Evolutionary conservation across 1,284 basidiomycete species (phyloP), one percentile per base, ranked within the genome.

Genomic region (Rugosomyces carneus): DNA sequence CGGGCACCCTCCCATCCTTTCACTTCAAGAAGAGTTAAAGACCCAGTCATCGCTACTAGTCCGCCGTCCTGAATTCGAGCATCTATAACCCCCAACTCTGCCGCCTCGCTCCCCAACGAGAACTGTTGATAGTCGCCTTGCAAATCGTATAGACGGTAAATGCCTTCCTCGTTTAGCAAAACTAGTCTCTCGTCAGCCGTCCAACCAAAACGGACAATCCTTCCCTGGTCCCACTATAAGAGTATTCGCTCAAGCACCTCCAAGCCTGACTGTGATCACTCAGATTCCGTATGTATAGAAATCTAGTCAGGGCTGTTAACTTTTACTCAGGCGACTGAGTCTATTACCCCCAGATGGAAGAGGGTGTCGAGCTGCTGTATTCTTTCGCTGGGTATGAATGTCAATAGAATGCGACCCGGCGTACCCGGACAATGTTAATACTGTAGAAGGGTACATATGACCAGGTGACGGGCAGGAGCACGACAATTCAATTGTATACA

Each of bases 161-260:
- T 75, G 13, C 95, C 95, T 57, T 97, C 93, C 63, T 96, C 93
- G 55, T 93, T 92, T 23, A 99, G 68, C 5, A 95, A 80, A 0
- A 87, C 82, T 27, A 98, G 76, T 42, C 82, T 76, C 57, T 95
- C 90, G 54, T 88, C 81, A 11, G 67, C 61, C 0, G 89, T 89
- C 84, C 90, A 93, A 21, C 90, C 91, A 55, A 93, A 84, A 20
- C 80, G 78, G 43, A 93, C 67, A 45, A 93, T 85, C 58, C 75
- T 84, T 43, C 75, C 80, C 59, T 89, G 83, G 50, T 93, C 89
- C 90, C 91, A 94, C 85, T 92, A 46, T 37, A 29, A 45, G 27
- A 11, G 18, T 36, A 55, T 11, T 47, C n/a, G n/a, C n/a, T n/a
- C n/a, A n/a, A n/a, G n/a, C n/a, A n/a, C n/a, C n/a, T n/a, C n/a